Conservation (phyloP, 495 filamentous ascomycete species). For the Xylaria intraflava region DNA sequence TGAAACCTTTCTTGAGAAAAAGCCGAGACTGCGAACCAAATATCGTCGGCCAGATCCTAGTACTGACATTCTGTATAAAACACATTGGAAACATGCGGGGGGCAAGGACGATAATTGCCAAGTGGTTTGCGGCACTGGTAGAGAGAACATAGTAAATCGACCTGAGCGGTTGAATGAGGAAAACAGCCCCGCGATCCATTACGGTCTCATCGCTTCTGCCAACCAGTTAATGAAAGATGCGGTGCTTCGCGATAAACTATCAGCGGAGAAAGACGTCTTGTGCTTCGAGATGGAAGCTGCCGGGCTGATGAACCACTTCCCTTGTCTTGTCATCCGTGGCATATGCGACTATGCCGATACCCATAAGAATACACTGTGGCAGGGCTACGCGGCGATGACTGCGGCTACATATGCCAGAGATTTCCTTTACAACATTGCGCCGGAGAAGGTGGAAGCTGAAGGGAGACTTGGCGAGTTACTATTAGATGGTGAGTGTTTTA, state of each 20-base stretch:
- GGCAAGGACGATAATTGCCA: background rate
- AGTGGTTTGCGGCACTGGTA: background rate
- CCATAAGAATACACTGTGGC: constrained; percentile 30
- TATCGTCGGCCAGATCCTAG: background rate
- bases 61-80: background rate
- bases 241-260: constrained; percentile 1
- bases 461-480: constrained; percentile 27
- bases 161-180: background rate
- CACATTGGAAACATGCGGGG: background rate
- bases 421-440: constrained; percentile 18
- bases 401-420: constrained; percentile 21
- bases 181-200: constrained; percentile 21
- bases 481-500: constrained; percentile 12
- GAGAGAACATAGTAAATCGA: background rate
- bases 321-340: constrained; percentile 31
- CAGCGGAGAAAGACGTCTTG: background rate
- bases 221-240: constrained; percentile 29
- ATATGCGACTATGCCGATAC: constrained; percentile 38
- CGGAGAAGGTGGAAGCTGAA: constrained; percentile 27
- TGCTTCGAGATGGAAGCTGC: constrained; percentile 27
- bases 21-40: background rate
- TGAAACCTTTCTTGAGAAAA: background rate
- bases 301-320: constrained; percentile 22
- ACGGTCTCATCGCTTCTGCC: constrained; percentile 35
- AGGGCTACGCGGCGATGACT: constrained; percentile 15